Evolutionary conservation across 345 rosid species (phyloP), one percentile per base, ranked within the genome.

Genomic region (Dipteronia sinensis): DNA sequence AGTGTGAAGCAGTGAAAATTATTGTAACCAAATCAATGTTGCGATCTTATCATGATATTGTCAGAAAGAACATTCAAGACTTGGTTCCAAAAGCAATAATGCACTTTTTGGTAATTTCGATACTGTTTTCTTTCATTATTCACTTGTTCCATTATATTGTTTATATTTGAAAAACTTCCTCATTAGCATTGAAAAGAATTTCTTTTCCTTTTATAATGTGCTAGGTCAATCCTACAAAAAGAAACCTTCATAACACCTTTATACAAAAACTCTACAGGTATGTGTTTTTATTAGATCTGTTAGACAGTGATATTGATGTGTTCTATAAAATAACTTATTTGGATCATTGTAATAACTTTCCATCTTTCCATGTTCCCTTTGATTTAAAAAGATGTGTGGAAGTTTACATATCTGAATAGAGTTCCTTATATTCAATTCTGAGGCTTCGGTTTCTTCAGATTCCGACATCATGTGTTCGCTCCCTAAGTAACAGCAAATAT

Each of bases 21-120:
- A 17, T 55, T 56, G 77, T 76, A 55, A 86, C 79, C 27, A 86
- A 82, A 76, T 67, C 82, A 29, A 84, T 86, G 46, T 59, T 86
- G 72, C 19, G n/a, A 72, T 86, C 89, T 29, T 86, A 86, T 82
- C 84, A 80, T 67, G 81, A 84, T 70, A 76, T 86, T 51, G 86
- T 84, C 5, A 76, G 83, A 31, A 82, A 76, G 66, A 84, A 76
- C 73, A 65, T 82, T 70, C 67, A 82, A 62, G 87, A 86, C 76
- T 71, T 76, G 4, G 86, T 86, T 53, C 89, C 87, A 7, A 86
- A 86, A 69, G 76, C 82, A 31, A 82, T 84, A 69, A 86, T 86
- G 89, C 86, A 82, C 77, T 84, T 78, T 74, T 73, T 86, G 85
- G 89, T 86, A 84, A 65, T 65, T 16, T 44, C 16, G 10, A 51